Base-by-base conservation (phyloP, 345 rosid species). In the Eucalyptus curtisii region DNA sequence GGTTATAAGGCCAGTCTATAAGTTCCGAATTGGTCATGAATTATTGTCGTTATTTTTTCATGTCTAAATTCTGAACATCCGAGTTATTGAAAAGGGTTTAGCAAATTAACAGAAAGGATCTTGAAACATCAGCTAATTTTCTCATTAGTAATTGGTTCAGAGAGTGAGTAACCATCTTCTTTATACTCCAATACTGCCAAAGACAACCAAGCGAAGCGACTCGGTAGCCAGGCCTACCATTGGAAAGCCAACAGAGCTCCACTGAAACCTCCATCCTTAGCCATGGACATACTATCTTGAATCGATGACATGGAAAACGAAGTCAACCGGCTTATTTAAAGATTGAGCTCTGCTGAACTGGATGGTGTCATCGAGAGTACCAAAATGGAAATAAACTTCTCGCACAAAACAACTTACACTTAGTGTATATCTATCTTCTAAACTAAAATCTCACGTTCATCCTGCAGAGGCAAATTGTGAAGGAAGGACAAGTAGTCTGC, bases 401-500 rank as follows among this genome's bases (percentile, higher is more conserved):
- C 5, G 10, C 24, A 40, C 30, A 40, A 10, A 40, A 76, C 30
- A 20, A 76, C 27, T 76, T 76, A 37, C 84, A 13, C 47, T 37
- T 44, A 5, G 84, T 81, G 87, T 37, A 27, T 59, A 11, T 90
- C 55, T 45, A 45, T 79, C 87, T 89, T 85, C 27, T 57, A 31
- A 85, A 86, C 84, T 87, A 92, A 33, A 37, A 76, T 76, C 87
- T 42, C 52, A 13, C 84, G 37, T 31, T 87, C 66, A 86, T 85
- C 44, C 68, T 89, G 91, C 95, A 96, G 99, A 96, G 95, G 91
- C 98, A 97, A 91, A 91, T 86, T 52, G 97, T 96, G 88, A 96
- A 93, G 91, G 98, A 97, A 92, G 98, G 99, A n/a, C 96, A 95
- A 93, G 93, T 94, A 87, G 90, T 97, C n/a, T 95, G 99, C 93